Percentiles rank a stretch among this genome's conserved stretches.
Evolutionary conservation across 768 basidiomycete genomes (phyloP).

Genomic region (Mycena maculata): DNA sequence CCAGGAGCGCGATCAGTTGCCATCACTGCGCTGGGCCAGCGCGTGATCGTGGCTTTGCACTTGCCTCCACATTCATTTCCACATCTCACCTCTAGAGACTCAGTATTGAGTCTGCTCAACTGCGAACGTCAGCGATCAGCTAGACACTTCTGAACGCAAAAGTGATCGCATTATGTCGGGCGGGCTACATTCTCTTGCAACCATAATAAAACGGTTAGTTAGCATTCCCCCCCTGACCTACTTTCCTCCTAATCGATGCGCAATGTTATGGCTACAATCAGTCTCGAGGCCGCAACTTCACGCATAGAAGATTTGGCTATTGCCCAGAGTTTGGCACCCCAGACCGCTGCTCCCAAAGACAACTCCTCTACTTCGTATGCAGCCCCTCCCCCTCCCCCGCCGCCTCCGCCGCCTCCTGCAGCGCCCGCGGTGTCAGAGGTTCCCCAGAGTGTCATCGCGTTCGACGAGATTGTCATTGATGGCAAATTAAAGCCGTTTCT

Average conservation of each 20-base stretch:
- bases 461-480: conserved; percentile 77
- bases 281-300: conserved; percentile 93
- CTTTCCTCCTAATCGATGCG: conserved; percentile 16
- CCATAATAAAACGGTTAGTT: conserved; percentile 83
- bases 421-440: conserved; percentile 50
- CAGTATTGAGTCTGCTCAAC: too few species aligned
- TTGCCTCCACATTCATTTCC: too few species aligned
- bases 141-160: conserved; percentile 17
- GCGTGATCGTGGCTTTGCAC: too few species aligned
- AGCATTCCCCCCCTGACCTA: conserved; percentile 13
- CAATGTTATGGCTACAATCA: conserved; percentile 50
- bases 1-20: too few species aligned
- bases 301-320: conserved; percentile 91
- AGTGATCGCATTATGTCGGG: conserved; percentile 49
- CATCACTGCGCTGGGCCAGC: too few species aligned
- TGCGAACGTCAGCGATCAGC: too few species aligned
- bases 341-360: conserved; percentile 23
- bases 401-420: conserved; percentile 50
- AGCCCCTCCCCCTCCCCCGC: conserved; percentile 49
- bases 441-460: conserved; percentile 76
- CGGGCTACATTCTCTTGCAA: conserved; percentile 80
- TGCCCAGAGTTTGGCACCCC: conserved; percentile 45
- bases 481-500: conserved; percentile 81
- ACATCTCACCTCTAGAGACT: too few species aligned
- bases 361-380: conserved; percentile 40